Percentiles rank a stretch among this genome's conserved stretches.
Conservation (phyloP, 2,329 filamentous ascomycete species). For the Atkinsonella texensis region DNA sequence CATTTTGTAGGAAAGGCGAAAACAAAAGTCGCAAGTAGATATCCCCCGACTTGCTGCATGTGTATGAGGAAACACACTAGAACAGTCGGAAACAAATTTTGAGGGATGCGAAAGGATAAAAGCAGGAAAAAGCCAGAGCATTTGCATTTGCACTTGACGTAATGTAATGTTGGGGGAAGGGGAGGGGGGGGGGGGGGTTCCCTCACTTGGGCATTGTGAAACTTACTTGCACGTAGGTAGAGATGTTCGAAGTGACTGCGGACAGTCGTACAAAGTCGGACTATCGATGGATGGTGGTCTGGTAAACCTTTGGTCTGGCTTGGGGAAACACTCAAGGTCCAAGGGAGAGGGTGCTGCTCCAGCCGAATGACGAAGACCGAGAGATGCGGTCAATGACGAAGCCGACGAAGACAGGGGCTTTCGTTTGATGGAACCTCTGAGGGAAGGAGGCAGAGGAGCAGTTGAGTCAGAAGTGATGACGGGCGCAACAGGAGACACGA, state of each 20-base stretch:
- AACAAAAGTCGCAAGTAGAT: background rate
- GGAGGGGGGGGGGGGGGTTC: background rate
- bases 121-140: background rate
- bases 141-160: background rate
- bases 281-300: slow-evolving; percentile 46
- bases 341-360: slow-evolving; percentile 12
- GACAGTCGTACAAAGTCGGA: slow-evolving; percentile 50
- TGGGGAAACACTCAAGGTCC: slow-evolving; percentile 25
- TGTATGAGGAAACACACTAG: background rate
- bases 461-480: slow-evolving; percentile 4
- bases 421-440: slow-evolving; percentile 35
- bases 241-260: slow-evolving; percentile 15
- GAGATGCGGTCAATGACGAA: slow-evolving; percentile 34
- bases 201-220: background rate
- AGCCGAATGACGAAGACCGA: slow-evolving; percentile 9
- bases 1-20: background rate
- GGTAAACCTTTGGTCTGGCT: slow-evolving; percentile 41
- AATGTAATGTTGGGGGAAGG: no score
- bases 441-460: slow-evolving; percentile 8
- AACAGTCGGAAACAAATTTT: background rate
- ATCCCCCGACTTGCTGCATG: background rate
- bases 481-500: slow-evolving; percentile 2
- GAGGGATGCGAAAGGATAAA: no score
- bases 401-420: slow-evolving; percentile 48
- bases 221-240: slow-evolving; percentile 17